Base-by-base conservation (phyloP, 805 yeast species). In the Candida boidinii region DNA sequence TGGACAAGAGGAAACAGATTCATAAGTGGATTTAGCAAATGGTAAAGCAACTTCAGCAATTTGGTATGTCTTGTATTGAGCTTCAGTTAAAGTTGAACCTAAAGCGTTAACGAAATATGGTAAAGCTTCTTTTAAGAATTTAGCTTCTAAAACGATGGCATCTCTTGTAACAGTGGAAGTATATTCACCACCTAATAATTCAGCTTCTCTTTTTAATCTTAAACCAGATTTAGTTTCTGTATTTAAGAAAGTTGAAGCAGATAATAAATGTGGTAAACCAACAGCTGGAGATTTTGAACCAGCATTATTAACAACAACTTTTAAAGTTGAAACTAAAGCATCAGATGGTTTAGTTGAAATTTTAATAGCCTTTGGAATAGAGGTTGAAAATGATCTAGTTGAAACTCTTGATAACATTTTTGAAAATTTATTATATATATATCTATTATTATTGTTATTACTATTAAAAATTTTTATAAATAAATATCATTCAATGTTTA, bases 201-300 rank as follows among this genome's bases (percentile, higher is more conserved):
- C 98, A 32, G 88, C 66, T 66, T 92, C 98, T 64, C 98, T 83
- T 54, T 87, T 82, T 53, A 88, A 70, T 68, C 97, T 83, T 56
- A 92, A 71, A 17, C 92, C 95, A 14, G 96, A 81, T 60, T 86
- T 85, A 48, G 75, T 59, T 41, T 69, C 68, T 36, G 95, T 86
- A 70, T 82, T 79, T 56, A 81, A 75, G 69, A 81, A 92, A 50
- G 79, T 80, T 60, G 76, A 87, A 60, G 86, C 75, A 52, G 90
- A 74, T 52, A 88, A 70, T 43, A 87, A 64, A 61, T 90, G 96
- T 28, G 96, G 70, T 45, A 81, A 63, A 64, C 97, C 98, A 36
- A 88, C 79, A 33, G 12, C 14, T 42, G 71, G 62, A 31, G 70
- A 46, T 58, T 92, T 81, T 37, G 96, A 75, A 45, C 97, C 97